Evolutionary conservation across 176 grass and related monocot species (phyloP).

Genomic region (Carex pumila): DNA sequence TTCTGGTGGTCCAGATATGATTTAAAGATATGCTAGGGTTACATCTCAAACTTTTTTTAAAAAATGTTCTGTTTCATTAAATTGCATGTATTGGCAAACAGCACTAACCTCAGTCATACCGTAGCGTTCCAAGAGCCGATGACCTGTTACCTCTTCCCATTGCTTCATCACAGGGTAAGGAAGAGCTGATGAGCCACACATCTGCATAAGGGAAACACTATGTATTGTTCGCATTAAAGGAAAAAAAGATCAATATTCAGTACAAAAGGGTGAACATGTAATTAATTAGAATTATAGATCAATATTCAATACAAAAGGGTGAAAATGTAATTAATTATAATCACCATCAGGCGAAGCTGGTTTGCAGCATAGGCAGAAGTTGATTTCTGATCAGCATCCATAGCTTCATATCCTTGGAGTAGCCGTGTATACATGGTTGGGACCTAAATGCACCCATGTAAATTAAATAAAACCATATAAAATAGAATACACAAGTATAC

Average conservation of each 20-base stretch:
- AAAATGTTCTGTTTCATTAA: neutral
- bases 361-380: slow-evolving; percentile 68
- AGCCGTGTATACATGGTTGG: slow-evolving; percentile 91
- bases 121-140: slow-evolving; percentile 87
- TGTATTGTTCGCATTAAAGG: neutral
- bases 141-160: slow-evolving; percentile 85
- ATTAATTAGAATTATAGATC: neutral
- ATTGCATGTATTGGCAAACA: neutral
- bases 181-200: slow-evolving; percentile 97
- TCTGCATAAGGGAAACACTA: slow-evolving; percentile 43
- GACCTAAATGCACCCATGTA: slow-evolving; percentile 46
- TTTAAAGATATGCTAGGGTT: neutral
- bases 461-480: slow-evolving; percentile 21
- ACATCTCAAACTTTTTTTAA: neutral
- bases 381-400: slow-evolving; percentile 67
- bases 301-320: neutral
- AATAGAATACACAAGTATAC: neutral
- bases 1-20: neutral
- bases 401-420: slow-evolving; percentile 80
- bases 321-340: neutral
- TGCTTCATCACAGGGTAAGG: slow-evolving; percentile 86
- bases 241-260: neutral
- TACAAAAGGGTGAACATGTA: neutral
- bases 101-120: slow-evolving; percentile 90
- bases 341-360: slow-evolving; percentile 90